Percentiles rank a stretch among this genome's conserved stretches.
Evolutionary conservation across 768 basidiomycete genomes (phyloP).

Genomic region (Strobilomyces confusus): DNA sequence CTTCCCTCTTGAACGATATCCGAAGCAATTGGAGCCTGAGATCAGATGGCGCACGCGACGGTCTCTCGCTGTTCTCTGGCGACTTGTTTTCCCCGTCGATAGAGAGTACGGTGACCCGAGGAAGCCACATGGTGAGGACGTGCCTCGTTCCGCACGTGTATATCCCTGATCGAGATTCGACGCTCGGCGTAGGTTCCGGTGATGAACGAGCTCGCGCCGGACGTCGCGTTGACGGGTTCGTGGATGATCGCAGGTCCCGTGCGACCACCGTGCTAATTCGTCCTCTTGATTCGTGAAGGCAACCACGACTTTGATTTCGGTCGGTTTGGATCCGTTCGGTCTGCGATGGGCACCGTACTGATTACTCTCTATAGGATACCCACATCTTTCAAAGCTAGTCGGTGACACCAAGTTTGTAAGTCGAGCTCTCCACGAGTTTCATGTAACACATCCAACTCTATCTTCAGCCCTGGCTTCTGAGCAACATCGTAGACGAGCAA

Average conservation of each 20-base stretch:
- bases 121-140: slow-evolving; percentile 79
- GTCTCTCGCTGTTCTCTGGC: slow-evolving; percentile 82
- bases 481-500: slow-evolving; percentile 73
- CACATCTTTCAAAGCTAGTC: slow-evolving; percentile 63
- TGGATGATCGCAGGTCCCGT: neutral
- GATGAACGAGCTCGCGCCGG: slow-evolving; percentile 75
- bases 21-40: slow-evolving; percentile 52
- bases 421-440: slow-evolving; percentile 1
- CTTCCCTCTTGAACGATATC: slow-evolving; percentile 61
- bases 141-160: neutral
- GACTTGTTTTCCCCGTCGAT: slow-evolving; percentile 86
- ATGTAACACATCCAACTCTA: neutral
- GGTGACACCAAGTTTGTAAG: slow-evolving; percentile 71
- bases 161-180: neutral
- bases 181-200: slow-evolving; percentile 64
- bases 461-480: slow-evolving; percentile 84
- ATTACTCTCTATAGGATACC: slow-evolving; percentile 43
- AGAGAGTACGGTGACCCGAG: slow-evolving; percentile 84
- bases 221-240: slow-evolving; percentile 77
- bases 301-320: slow-evolving; percentile 95
- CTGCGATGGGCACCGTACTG: neutral
- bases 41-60: slow-evolving; percentile 55
- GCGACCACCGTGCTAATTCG: slow-evolving; percentile 3
- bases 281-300: slow-evolving; percentile 38
- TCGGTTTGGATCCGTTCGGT: slow-evolving; percentile 42